Evolutionary conservation across 441 rosid genomes (phyloP).

Genomic region (Gossypium laxum): DNA sequence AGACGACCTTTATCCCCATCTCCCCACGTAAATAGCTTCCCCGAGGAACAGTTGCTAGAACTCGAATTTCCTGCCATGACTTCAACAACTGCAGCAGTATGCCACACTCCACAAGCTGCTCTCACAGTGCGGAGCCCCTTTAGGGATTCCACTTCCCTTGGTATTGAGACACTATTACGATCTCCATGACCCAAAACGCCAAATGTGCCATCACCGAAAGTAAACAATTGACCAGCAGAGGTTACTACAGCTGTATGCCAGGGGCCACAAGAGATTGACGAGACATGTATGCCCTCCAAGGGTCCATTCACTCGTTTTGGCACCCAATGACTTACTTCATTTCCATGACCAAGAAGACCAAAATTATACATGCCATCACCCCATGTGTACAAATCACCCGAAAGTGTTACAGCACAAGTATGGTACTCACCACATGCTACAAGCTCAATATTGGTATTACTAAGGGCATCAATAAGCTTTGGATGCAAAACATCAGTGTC

Average conservation of each 20-base stretch:
- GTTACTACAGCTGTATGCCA: conserved; percentile 95
- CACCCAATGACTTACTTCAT: conserved; percentile 81
- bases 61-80: conserved; percentile 86
- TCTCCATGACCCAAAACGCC: conserved; percentile 93
- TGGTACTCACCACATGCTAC: conserved; percentile 92
- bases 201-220: conserved; percentile 95
- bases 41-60: conserved; percentile 81
- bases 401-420: conserved; percentile 87
- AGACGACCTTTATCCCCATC: conserved; percentile 92
- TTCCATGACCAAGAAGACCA: conserved; percentile 94
- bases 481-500: conserved; percentile 80
- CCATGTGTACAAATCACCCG: conserved; percentile 95
- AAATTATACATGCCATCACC: conserved; percentile 74
- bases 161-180: conserved; percentile 55
- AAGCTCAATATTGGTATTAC: conserved; percentile 68
- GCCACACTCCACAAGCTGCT: conserved; percentile 98
- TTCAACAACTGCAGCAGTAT: conserved; percentile 92
- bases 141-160: conserved; percentile 88
- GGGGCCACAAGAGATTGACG: conserved; percentile 87
- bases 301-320: conserved; percentile 85
- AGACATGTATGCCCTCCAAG: conserved; percentile 85
- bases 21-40: conserved; percentile 94
- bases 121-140: conserved; percentile 86
- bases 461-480: conserved; percentile 70
- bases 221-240: conserved; percentile 85